Evolutionary conservation across 208 protist genomes (phyloP).

Genomic region (Porcisia hertigi): DNA sequence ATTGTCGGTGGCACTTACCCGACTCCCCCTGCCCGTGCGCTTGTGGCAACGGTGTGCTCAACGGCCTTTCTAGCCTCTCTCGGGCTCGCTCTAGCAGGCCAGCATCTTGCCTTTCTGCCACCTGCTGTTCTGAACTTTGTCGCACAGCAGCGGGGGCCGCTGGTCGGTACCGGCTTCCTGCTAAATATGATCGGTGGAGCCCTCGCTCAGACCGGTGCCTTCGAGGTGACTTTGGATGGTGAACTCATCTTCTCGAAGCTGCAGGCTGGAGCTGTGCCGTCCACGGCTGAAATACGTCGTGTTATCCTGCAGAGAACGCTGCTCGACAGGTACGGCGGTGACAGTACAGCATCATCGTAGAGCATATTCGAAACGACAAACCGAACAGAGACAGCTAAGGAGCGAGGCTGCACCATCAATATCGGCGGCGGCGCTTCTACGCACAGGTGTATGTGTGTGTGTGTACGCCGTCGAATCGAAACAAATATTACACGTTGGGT

Average conservation of each 20-base stretch:
- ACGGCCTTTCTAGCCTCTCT: slow-evolving; percentile 43
- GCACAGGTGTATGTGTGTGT: neutral
- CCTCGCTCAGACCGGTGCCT: slow-evolving; percentile 58
- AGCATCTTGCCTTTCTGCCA: slow-evolving; percentile 41
- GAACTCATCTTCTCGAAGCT: slow-evolving; percentile 74
- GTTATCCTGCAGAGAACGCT: slow-evolving; percentile 46
- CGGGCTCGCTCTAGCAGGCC: slow-evolving; percentile 33
- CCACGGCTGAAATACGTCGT: slow-evolving; percentile 25
- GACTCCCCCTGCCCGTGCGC: slow-evolving; percentile 36
- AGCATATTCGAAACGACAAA: neutral
- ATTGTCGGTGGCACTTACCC: slow-evolving; percentile 55
- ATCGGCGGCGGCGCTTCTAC: neutral
- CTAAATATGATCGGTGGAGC: slow-evolving; percentile 57
- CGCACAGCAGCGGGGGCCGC: slow-evolving; percentile 38
- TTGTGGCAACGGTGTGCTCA: slow-evolving; percentile 33
- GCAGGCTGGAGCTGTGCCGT: slow-evolving; percentile 36
- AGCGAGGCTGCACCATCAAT: neutral
- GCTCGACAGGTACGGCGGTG: slow-evolving; percentile 32
- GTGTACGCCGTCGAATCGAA: neutral
- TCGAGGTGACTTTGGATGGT: slow-evolving; percentile 73
- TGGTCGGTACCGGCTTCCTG: slow-evolving; percentile 55
- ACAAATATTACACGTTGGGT: neutral
- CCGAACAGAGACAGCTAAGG: neutral
- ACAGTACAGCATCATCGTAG: slow-evolving; percentile 5
- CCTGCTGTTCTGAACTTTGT: slow-evolving; percentile 33